phyloP scores from a whole-genome alignment of 495 filamentous ascomycete genomes.

The Viridothelium virens region DNA sequence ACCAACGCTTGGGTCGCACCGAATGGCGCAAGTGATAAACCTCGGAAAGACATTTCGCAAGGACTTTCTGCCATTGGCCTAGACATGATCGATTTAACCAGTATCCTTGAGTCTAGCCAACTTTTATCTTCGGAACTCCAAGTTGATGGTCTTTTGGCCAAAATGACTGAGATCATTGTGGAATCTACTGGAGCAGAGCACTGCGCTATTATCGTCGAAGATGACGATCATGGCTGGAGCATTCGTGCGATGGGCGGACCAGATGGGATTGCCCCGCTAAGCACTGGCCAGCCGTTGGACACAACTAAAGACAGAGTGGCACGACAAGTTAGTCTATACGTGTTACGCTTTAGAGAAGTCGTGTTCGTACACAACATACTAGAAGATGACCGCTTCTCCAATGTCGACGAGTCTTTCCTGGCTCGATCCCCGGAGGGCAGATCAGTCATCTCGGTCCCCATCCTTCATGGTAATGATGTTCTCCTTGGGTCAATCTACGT shows the following conservation, averaged over 20 bases:
- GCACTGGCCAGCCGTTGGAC: conserved; percentile 58
- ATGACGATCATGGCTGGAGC: conserved; percentile 61
- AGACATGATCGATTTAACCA: conserved; percentile 82
- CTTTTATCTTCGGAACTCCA: conserved; percentile 83
- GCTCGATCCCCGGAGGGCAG: conserved; percentile 60
- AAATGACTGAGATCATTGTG: conserved; percentile 85
- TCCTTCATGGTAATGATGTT: conserved; percentile 64
- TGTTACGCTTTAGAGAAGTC: conserved; percentile 71
- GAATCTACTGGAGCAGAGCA: conserved; percentile 78
- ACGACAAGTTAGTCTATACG: conserved; percentile 72
- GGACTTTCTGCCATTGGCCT: conserved; percentile 35
- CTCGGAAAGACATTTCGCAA: conserved; percentile 26
- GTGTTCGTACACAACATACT: conserved; percentile 78
- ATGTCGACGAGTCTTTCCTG: conserved; percentile 63
- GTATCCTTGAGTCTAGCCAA: conserved; percentile 81
- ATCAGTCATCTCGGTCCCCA: conserved; percentile 78
- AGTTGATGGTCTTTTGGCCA: conserved; percentile 73
- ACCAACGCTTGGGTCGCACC: conserved; percentile 55
- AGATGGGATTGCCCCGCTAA: conserved; percentile 53
- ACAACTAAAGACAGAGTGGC: conserved; percentile 59
- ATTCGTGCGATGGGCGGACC: conserved; percentile 70
- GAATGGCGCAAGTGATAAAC: conserved; percentile 15
- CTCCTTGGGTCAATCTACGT: conserved; percentile 79
- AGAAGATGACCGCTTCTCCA: conserved; percentile 79
- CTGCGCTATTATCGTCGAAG: conserved; percentile 69